A percentile compares a stretch with the other conserved stretches of the same genome.
Conservation (phyloP, 2,329 filamentous ascomycete species). For the Boeremia lycopersici region DNA sequence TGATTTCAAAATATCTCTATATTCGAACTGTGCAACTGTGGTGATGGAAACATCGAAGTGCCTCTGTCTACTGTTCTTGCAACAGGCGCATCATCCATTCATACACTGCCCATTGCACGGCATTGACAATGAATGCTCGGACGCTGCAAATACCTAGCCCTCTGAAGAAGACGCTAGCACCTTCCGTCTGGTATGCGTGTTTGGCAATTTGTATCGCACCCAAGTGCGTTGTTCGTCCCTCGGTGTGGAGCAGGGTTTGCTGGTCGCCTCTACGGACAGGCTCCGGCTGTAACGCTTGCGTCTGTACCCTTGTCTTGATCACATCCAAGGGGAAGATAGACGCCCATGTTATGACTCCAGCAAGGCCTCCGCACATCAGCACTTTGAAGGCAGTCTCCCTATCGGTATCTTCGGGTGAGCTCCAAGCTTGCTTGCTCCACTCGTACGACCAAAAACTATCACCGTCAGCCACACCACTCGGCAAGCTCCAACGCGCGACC, state of each 20-base stretch:
- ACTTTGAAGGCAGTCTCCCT: slow-evolving; percentile 65
- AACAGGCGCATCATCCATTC: slow-evolving; percentile 76
- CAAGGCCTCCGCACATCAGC: slow-evolving; percentile 83
- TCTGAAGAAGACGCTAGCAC: slow-evolving; percentile 77
- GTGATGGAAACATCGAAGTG: not conserved
- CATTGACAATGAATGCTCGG: slow-evolving; percentile 90
- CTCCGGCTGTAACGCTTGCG: slow-evolving; percentile 56
- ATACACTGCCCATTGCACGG: slow-evolving; percentile 89
- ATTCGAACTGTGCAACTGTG: not conserved
- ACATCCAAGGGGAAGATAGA: slow-evolving; percentile 92
- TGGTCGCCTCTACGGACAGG: slow-evolving; percentile 21
- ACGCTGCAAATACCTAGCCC: slow-evolving; percentile 82
- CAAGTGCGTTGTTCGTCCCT: slow-evolving; percentile 43
- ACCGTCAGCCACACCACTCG: not conserved
- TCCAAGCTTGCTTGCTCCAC: slow-evolving; percentile 67
- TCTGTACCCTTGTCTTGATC: slow-evolving; percentile 90
- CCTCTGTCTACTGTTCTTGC: slow-evolving; percentile 18
- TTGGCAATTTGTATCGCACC: slow-evolving; percentile 68
- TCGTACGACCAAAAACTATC: slow-evolving; percentile 86
- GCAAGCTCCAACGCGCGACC: slow-evolving; percentile 27
- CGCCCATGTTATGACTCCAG: slow-evolving; percentile 86
- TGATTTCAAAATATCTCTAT: not conserved
- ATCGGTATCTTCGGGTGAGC: slow-evolving; percentile 52
- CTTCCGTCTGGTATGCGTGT: slow-evolving; percentile 73
- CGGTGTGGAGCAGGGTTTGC: slow-evolving; percentile 25